These are phyloP conservation scores for Picea sitchensis DNA, from an alignment of 75 land plant species.

Conservation along the genomic window DNA sequence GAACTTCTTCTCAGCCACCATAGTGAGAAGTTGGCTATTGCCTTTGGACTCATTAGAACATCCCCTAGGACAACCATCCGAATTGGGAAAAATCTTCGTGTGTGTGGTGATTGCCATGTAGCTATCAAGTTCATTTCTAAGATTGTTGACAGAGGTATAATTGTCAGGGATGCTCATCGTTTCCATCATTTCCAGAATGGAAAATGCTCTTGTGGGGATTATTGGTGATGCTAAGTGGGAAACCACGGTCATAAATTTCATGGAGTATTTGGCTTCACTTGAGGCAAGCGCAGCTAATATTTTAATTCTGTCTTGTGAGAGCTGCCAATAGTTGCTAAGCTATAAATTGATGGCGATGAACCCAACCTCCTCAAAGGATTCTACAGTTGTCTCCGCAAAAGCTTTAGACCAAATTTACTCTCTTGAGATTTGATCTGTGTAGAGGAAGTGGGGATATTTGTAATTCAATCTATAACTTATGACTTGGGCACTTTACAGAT, in stretches of 20 bases:
- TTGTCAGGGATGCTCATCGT: constrained; percentile 1
- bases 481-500: no score
- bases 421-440: no score
- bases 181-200: constrained; percentile 6
- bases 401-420: no score
- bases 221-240: neutral
- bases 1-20: constrained; percentile 7
- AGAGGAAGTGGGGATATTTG: no score
- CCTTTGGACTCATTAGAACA: neutral
- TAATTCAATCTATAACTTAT: no score
- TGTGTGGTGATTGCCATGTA: constrained; percentile 5
- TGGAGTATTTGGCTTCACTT: no score
- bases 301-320: neutral
- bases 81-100: neutral
- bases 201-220: constrained; percentile 3
- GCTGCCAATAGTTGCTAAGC: neutral
- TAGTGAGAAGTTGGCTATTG: constrained; percentile 3
- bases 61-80: neutral
- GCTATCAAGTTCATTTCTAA: constrained; percentile 7
- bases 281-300: neutral
- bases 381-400: no score
- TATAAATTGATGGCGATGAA: neutral
- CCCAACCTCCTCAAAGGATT: neutral
- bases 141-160: neutral
- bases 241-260: neutral